A percentile compares a stretch with the other conserved stretches of the same genome.
phyloP scores from a whole-genome alignment of 208 protist species.

The Endotrypanum monterogeii region DNA sequence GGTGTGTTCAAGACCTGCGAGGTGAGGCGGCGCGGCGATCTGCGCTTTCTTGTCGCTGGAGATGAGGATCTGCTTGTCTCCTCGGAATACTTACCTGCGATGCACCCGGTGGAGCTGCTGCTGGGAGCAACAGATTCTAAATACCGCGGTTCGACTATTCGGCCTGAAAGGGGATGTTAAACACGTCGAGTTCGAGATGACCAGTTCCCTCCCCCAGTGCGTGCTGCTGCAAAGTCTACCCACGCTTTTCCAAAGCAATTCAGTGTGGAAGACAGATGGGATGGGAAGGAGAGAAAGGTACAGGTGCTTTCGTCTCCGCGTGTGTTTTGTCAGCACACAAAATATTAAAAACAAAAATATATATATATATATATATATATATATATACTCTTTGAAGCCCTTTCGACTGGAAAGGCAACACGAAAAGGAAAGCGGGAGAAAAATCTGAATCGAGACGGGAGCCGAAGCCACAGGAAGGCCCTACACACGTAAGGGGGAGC shows the following conservation, averaged over 20 bases:
- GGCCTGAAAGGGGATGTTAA: not conserved
- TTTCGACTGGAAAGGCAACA: not conserved
- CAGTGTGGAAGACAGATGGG: not conserved
- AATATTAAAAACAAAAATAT: not conserved
- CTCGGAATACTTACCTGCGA: not conserved
- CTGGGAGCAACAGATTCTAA: not conserved
- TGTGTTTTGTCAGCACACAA: not conserved
- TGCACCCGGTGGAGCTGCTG: not conserved
- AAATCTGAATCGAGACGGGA: no score
- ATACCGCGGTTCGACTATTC: slow-evolving; percentile 18
- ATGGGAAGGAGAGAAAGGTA: not conserved
- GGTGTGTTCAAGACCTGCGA: slow-evolving; percentile 27
- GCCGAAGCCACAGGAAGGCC: no score
- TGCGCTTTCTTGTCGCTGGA: not conserved
- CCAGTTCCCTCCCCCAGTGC: not conserved
- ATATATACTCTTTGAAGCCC: not conserved
- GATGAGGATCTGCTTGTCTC: not conserved
- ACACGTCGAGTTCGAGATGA: not conserved
- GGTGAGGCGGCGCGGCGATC: slow-evolving; percentile 18
- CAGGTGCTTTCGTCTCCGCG: not conserved
- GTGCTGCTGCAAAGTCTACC: not conserved
- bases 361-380: not conserved
- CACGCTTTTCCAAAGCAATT: not conserved
- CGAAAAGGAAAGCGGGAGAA: no score
- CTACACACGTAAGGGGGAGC: no score